Percentiles rank a stretch among this genome's conserved stretches.
Evolutionary conservation across 495 filamentous ascomycete genomes (phyloP).

Genomic region (Hypoxylon subgilvum): DNA sequence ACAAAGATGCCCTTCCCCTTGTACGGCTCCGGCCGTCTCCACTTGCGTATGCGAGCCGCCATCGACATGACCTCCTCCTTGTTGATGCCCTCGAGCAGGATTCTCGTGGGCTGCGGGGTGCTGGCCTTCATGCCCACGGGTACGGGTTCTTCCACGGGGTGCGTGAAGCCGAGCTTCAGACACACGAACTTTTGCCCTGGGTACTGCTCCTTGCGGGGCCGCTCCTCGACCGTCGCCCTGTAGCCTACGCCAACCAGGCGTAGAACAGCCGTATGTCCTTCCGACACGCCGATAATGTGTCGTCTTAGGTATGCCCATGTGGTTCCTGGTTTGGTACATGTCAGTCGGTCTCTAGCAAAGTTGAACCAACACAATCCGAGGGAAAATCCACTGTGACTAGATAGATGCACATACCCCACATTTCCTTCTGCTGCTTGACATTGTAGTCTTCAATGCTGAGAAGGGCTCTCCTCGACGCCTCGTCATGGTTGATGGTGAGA

Average conservation of each 20-base stretch:
- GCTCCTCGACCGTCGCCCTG: slow-evolving; percentile 83
- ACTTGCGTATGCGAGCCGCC: slow-evolving; percentile 83
- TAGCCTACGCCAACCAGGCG: slow-evolving; percentile 97
- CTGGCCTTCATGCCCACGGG: slow-evolving; percentile 84
- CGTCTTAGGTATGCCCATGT: slow-evolving; percentile 87
- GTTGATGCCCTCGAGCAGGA: slow-evolving; percentile 85
- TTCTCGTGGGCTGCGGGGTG: slow-evolving; percentile 90
- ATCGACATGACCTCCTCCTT: slow-evolving; percentile 86
- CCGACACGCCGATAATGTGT: slow-evolving; percentile 88
- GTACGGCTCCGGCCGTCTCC: slow-evolving; percentile 94
- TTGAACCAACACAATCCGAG: neutral
- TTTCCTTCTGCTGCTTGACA: slow-evolving; percentile 79
- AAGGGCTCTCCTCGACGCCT: slow-evolving; percentile 61
- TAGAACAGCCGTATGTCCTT: slow-evolving; percentile 92
- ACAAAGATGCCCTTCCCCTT: slow-evolving; percentile 99
- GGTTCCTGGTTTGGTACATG: slow-evolving; percentile 64
- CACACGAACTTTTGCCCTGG: slow-evolving; percentile 85
- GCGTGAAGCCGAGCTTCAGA: slow-evolving; percentile 93
- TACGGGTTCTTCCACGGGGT: slow-evolving; percentile 86
- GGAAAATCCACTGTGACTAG: neutral
- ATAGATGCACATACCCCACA: slow-evolving; percentile 81
- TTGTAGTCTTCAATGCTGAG: slow-evolving; percentile 69
- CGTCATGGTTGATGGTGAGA: slow-evolving; percentile 71
- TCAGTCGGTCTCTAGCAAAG: slow-evolving; percentile 35
- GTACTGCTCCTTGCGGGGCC: slow-evolving; percentile 72